Evolutionary conservation across 106 monocot genomes (phyloP).

Genomic region (Acorus calamus): DNA sequence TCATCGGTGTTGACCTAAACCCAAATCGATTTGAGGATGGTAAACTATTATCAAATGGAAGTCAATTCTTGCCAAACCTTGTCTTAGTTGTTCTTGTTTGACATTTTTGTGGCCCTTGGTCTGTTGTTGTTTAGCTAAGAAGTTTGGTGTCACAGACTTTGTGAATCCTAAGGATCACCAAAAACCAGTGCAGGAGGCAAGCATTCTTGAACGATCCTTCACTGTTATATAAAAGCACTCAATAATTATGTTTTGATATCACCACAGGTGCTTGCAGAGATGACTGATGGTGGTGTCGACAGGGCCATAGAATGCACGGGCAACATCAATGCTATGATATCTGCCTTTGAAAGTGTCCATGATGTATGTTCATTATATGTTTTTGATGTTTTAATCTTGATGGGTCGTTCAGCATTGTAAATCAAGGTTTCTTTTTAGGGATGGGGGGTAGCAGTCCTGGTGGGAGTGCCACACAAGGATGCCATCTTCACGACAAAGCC

Average conservation of each 20-base stretch:
- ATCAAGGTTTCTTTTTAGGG: too few species aligned
- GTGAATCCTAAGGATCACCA: slow-evolving; percentile 41
- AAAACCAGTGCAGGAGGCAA: slow-evolving; percentile 43
- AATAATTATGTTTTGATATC: not conserved
- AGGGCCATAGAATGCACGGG: slow-evolving; percentile 36
- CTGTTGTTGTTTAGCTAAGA: slow-evolving; percentile 15
- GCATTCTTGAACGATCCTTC: too few species aligned
- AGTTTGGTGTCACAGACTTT: slow-evolving; percentile 38
- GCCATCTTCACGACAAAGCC: slow-evolving; percentile 23
- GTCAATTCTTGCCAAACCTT: not conserved
- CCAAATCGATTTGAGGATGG: slow-evolving; percentile 30
- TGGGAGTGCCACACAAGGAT: slow-evolving; percentile 38
- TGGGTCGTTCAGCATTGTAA: too few species aligned
- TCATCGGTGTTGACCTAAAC: slow-evolving; percentile 40
- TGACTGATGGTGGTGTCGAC: slow-evolving; percentile 45
- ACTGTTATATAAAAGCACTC: too few species aligned
- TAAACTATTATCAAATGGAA: not conserved
- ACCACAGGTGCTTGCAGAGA: slow-evolving; percentile 30
- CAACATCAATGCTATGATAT: slow-evolving; percentile 39
- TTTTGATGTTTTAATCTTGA: too few species aligned
- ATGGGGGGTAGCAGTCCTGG: slow-evolving; percentile 29
- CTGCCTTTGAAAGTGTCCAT: slow-evolving; percentile 38
- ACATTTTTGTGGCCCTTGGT: not conserved
- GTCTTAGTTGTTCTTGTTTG: not conserved
- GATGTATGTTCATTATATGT: slow-evolving; percentile 9